phyloP scores from a whole-genome alignment of 1,284 basidiomycete genomes.

The Fomes fomentarius region DNA sequence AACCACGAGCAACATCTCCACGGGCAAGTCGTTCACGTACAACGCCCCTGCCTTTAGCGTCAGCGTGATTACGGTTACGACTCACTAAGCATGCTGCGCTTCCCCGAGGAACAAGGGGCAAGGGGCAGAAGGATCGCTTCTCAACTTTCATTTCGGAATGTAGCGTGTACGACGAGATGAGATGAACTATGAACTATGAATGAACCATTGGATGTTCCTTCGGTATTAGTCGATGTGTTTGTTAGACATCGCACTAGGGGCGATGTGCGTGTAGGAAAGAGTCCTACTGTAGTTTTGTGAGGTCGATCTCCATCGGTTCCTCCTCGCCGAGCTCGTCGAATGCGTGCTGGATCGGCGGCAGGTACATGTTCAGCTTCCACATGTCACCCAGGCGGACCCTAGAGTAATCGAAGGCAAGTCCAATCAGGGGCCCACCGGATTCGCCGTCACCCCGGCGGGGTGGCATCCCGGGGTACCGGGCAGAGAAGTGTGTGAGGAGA shows the following conservation, averaged over 20 bases:
- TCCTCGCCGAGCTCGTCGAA: constrained; percentile 61
- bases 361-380: constrained; percentile 80
- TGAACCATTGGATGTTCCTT: not conserved
- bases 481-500: constrained; percentile 94
- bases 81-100: constrained; percentile 11
- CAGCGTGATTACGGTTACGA: constrained; percentile 49
- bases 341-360: constrained; percentile 70
- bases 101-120: not conserved
- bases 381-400: constrained; percentile 75
- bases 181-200: too few species aligned
- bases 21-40: constrained; percentile 55
- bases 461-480: constrained; percentile 90
- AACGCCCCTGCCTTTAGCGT: constrained; percentile 64
- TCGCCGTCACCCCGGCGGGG: constrained; percentile 29
- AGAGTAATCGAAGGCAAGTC: constrained; percentile 83
- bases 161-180: not conserved
- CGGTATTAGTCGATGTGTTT: constrained; percentile 10
- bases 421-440: constrained; percentile 46
- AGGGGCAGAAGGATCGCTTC: not conserved
- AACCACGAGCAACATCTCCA: constrained; percentile 44
- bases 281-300: constrained; percentile 20
- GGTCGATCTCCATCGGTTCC: constrained; percentile 21
- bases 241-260: too few species aligned
- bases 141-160: not conserved
- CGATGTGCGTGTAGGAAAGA: not conserved